Conservation (phyloP, 768 basidiomycete species). For the Phylloporus scabripes region DNA sequence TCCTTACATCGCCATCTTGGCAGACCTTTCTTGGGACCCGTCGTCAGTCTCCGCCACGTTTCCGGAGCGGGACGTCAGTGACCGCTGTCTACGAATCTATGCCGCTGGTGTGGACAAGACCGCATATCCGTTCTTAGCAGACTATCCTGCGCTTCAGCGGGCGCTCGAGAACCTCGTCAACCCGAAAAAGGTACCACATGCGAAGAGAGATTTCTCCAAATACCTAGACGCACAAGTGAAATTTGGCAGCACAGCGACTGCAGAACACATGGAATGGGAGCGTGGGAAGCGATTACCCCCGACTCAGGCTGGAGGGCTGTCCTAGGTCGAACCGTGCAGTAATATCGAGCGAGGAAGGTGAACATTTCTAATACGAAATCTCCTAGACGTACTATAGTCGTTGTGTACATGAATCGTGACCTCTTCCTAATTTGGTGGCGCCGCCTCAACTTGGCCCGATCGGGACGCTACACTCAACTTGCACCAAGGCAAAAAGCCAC, state of each 20-base stretch:
- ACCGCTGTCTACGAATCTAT: neutral
- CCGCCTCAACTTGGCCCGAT: too few relatives aligned
- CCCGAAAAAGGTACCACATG: too few relatives aligned
- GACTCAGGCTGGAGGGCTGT: constrained; percentile 16
- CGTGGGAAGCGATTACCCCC: neutral
- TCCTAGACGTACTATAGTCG: too few relatives aligned
- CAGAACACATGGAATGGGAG: neutral
- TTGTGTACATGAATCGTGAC: too few relatives aligned
- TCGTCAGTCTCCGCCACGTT: neutral
- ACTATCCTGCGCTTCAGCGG: neutral
- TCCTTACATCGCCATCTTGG: neutral
- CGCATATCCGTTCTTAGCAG: neutral
- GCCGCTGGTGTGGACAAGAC: neutral
- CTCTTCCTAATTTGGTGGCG: too few relatives aligned
- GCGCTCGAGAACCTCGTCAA: neutral
- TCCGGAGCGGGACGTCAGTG: neutral
- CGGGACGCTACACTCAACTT: too few relatives aligned
- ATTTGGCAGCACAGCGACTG: neutral
- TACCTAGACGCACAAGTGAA: neutral
- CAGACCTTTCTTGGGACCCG: neutral
- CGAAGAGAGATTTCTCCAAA: neutral
- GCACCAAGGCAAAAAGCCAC: too few relatives aligned
- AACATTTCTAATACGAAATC: too few relatives aligned
- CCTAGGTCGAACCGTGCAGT: too few relatives aligned
- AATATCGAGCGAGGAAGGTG: too few relatives aligned